phyloP scores from a whole-genome alignment of 2,329 filamentous ascomycete species.

The Cercospora janseana region DNA sequence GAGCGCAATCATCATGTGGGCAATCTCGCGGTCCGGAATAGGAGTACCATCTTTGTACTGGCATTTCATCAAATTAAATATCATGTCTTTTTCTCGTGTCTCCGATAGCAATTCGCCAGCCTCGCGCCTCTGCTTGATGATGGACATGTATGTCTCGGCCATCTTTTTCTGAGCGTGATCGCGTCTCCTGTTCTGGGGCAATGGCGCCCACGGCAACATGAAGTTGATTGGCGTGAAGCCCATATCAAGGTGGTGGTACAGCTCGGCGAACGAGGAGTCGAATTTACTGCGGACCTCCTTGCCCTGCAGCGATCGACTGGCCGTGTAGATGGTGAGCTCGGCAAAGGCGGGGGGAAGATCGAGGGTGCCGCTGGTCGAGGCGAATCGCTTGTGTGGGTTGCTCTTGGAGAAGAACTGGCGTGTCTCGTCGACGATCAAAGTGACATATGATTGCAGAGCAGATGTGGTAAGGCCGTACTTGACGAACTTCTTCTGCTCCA shows the following conservation, averaged over 20 bases:
- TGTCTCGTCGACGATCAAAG: slow-evolving; percentile 73
- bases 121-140: slow-evolving; percentile 69
- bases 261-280: slow-evolving; percentile 72
- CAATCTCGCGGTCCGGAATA: slow-evolving; percentile 80
- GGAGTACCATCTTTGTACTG: slow-evolving; percentile 77
- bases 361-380: slow-evolving; percentile 55
- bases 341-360: slow-evolving; percentile 75
- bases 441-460: slow-evolving; percentile 73
- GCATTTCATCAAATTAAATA: slow-evolving; percentile 84
- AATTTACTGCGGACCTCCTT: slow-evolving; percentile 78
- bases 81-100: slow-evolving; percentile 65
- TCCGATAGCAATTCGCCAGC: slow-evolving; percentile 37
- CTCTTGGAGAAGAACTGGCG: slow-evolving; percentile 68
- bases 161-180: slow-evolving; percentile 78
- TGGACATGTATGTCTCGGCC: slow-evolving; percentile 76
- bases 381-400: slow-evolving; percentile 44
- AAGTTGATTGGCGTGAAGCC: slow-evolving; percentile 89
- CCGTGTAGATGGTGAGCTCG: slow-evolving; percentile 86
- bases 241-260: slow-evolving; percentile 88
- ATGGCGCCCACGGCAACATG: slow-evolving; percentile 80
- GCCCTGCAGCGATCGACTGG: slow-evolving; percentile 80
- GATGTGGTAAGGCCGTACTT: slow-evolving; percentile 75
- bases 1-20: slow-evolving; percentile 91
- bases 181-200: slow-evolving; percentile 82
- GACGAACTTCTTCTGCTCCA: slow-evolving; percentile 97